Conservation (phyloP, 208 protist genomes). For the Leishmania martiniquensis region DNA sequence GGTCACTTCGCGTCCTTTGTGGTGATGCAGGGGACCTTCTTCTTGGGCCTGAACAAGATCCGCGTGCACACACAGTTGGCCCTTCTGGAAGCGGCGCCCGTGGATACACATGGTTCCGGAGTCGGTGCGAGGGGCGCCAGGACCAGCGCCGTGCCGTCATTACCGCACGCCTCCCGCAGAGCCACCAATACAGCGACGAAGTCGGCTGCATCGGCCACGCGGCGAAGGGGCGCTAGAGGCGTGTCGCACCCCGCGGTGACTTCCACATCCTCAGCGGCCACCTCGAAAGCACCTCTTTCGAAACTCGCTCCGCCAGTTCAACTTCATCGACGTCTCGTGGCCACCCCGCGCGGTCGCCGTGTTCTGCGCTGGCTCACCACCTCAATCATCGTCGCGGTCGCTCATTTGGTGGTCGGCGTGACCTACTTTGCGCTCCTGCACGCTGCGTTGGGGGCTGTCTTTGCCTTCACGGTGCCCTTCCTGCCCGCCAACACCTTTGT, state of each 20-base stretch:
- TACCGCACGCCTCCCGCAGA: neutral
- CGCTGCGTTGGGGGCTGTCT: slow-evolving; percentile 37
- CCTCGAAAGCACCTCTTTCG: neutral
- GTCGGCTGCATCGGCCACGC: neutral
- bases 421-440: slow-evolving; percentile 55
- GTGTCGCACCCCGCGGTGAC: neutral
- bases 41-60: slow-evolving; percentile 70
- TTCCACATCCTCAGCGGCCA: neutral
- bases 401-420: slow-evolving; percentile 48
- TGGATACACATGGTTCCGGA: neutral
- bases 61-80: slow-evolving; percentile 7
- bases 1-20: slow-evolving; percentile 53
- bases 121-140: neutral
- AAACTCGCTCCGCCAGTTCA: neutral
- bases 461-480: slow-evolving; percentile 42
- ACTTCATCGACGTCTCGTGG: slow-evolving; percentile 30
- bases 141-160: neutral
- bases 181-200: neutral
- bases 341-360: slow-evolving; percentile 31
- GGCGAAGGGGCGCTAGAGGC: neutral
- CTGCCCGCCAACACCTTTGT: slow-evolving; percentile 35
- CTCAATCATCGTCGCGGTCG: slow-evolving; percentile 27
- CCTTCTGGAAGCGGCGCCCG: neutral
- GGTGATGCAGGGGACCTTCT: slow-evolving; percentile 49
- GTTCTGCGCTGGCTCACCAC: slow-evolving; percentile 45